Evolutionary conservation across 2,329 filamentous ascomycete species (phyloP).

Genomic region (Fusarium protoensiforme): DNA sequence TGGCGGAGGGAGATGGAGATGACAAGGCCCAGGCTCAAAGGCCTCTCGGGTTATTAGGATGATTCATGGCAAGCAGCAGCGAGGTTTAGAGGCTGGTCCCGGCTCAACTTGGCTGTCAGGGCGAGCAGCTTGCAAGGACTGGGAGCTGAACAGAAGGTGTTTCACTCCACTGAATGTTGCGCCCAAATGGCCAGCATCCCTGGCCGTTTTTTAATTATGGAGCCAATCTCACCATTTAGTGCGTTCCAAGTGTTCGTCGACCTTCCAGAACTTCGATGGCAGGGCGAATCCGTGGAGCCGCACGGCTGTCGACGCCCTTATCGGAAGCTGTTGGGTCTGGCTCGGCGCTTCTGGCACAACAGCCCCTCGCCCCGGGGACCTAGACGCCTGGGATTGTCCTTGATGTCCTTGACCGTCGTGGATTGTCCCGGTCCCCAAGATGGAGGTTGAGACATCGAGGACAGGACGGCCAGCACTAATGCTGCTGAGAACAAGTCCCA

Average conservation of each 20-base stretch:
- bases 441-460: constrained; percentile 31
- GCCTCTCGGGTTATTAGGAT: constrained; percentile 21
- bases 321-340: constrained; percentile 18
- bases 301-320: constrained; percentile 36
- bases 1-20: constrained; percentile 15
- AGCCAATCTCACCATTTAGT: constrained; percentile 43
- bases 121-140: constrained; percentile 25
- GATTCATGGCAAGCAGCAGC: constrained; percentile 25
- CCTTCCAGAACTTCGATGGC: constrained; percentile 45
- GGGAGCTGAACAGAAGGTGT: constrained; percentile 17
- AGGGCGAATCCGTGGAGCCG: constrained; percentile 40
- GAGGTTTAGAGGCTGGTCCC: constrained; percentile 25
- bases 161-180: constrained; percentile 42
- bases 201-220: constrained; percentile 40
- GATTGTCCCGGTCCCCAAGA: constrained; percentile 26
- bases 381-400: constrained; percentile 6
- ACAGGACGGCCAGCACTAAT: constrained; percentile 21
- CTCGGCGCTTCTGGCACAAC: constrained; percentile 6
- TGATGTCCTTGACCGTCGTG: constrained; percentile 12
- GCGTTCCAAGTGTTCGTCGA: constrained; percentile 42
- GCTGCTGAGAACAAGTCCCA: constrained; percentile 18
- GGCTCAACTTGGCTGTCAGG: constrained; percentile 30
- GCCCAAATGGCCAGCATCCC: constrained; percentile 31
- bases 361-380: not conserved
- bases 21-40: constrained; percentile 11